Evolutionary conservation across 805 yeast species (phyloP).

Genomic region (Suhomyces pyralidae): DNA sequence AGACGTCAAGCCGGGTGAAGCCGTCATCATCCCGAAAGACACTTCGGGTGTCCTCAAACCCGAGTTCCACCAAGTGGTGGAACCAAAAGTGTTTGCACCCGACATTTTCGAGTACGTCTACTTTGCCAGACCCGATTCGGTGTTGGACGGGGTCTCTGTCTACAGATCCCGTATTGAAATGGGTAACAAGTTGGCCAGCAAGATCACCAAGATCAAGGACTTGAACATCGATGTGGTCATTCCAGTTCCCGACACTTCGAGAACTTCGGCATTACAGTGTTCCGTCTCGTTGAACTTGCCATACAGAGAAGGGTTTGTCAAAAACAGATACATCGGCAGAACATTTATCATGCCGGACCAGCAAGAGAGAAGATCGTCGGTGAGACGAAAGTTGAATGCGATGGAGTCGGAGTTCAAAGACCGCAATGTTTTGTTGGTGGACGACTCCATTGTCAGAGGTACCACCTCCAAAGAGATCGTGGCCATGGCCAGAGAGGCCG

Average conservation of each 20-base stretch:
- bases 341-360: slow-evolving; percentile 99
- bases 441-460: slow-evolving; percentile 96
- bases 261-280: slow-evolving; percentile 91
- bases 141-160: slow-evolving; percentile 93
- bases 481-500: slow-evolving; percentile 98
- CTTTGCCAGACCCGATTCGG: slow-evolving; percentile 97
- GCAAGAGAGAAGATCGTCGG: slow-evolving; percentile 88
- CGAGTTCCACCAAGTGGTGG: slow-evolving; percentile 82
- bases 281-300: slow-evolving; percentile 78
- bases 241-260: slow-evolving; percentile 98
- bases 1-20: slow-evolving; percentile 93
- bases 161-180: slow-evolving; percentile 88
- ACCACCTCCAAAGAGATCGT: slow-evolving; percentile 96
- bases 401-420: slow-evolving; percentile 90
- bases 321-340: slow-evolving; percentile 95
- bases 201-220: slow-evolving; percentile 47
- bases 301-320: slow-evolving; percentile 95
- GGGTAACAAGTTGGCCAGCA: slow-evolving; percentile 87
- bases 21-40: slow-evolving; percentile 85
- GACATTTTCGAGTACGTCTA: slow-evolving; percentile 97
- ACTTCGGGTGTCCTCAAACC: slow-evolving; percentile 51
- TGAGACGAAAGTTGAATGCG: slow-evolving; percentile 91
- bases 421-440: slow-evolving; percentile 84
- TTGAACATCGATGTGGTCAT: slow-evolving; percentile 86
- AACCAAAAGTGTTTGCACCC: slow-evolving; percentile 77